phyloP scores from a whole-genome alignment of 495 filamentous ascomycete species.

The Glutinoglossum americanum region DNA sequence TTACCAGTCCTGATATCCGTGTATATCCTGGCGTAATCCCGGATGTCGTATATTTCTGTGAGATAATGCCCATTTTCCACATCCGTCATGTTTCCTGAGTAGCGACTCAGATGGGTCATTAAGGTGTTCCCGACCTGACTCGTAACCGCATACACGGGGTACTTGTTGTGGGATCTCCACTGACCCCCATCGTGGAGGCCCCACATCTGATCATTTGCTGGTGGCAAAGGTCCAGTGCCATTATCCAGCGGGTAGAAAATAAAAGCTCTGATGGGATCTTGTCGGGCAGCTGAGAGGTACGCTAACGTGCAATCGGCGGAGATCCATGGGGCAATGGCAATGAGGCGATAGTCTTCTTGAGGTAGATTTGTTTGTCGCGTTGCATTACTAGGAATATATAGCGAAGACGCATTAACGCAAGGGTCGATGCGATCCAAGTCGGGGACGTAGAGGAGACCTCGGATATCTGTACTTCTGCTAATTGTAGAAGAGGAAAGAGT shows the following conservation, averaged over 20 bases:
- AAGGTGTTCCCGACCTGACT: constrained; percentile 38
- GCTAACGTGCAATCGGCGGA: constrained; percentile 40
- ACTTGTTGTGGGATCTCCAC: constrained; percentile 44
- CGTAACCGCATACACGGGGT: constrained; percentile 70
- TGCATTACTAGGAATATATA: constrained; percentile 48
- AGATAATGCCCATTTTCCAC: constrained; percentile 36
- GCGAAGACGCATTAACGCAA: constrained; percentile 35
- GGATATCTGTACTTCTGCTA: constrained; percentile 30
- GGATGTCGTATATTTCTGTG: constrained; percentile 18
- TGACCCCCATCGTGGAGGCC: constrained; percentile 33
- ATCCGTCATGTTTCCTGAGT: constrained; percentile 46
- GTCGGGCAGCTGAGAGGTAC: constrained; percentile 41
- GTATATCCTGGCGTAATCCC: constrained; percentile 34
- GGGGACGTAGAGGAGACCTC: constrained; percentile 70
- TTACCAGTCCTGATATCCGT: constrained; percentile 37
- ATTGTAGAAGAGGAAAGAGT: constrained; percentile 45
- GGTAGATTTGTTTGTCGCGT: constrained; percentile 50
- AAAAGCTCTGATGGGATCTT: constrained; percentile 37
- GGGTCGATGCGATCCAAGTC: constrained; percentile 29
- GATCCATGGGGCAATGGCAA: constrained; percentile 83
- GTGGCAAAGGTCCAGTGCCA: constrained; percentile 35
- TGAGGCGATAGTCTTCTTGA: constrained; percentile 26
- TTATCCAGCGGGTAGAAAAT: constrained; percentile 53
- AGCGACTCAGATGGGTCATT: constrained; percentile 49
- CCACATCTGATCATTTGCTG: constrained; percentile 37